Base-by-base conservation (phyloP, 169 alveolate genomes). In the Plasmodium adleri region DNA sequence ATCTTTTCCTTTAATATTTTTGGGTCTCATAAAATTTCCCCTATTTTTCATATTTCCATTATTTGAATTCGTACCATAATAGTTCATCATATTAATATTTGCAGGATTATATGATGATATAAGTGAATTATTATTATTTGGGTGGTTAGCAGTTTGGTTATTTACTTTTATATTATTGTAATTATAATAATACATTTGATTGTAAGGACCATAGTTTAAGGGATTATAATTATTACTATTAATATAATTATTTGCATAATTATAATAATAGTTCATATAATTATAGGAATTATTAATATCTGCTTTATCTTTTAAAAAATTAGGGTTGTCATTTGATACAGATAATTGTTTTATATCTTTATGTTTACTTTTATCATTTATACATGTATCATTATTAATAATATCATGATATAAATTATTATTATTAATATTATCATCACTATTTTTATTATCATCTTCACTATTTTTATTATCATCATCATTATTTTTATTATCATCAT, bases 41-140 rank as follows among this genome's bases (percentile, higher is more conserved):
- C 66, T 66, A 20, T 67, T 80, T 49, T 74, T 74, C 50, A 47
- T 67, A 68, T 80, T 24, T 80, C 56, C 8, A 62, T 67, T 32
- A 26, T 80, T 80, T 45, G 47, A 52, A 15, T 71, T 28, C 12
- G 56, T 43, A 9, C 17, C 52, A 68, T 12, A 52, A 52, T 52
- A 12, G n/a, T 52, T 52, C n/a, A n/a, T 12, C n/a, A 52, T 52
- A 52, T 52, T 52, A 12, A 12, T 52, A 15, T 52, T 52, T 15
- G 22, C 7, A 52, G 0, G n/a, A 15, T 52, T 52, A 52, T 52
- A 15, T 52, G 20, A n/a, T n/a, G 62, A 52, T 1, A 12, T 15
- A 12, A 52, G 22, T n/a, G 15, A 17, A 22, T 17, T 60, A 52
- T 15, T 52, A 52, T 17, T 60, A 60, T 60, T 17, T 60, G 47